Evolutionary conservation across 805 yeast genomes (phyloP).

Genomic region (Candida tammaniensis): DNA sequence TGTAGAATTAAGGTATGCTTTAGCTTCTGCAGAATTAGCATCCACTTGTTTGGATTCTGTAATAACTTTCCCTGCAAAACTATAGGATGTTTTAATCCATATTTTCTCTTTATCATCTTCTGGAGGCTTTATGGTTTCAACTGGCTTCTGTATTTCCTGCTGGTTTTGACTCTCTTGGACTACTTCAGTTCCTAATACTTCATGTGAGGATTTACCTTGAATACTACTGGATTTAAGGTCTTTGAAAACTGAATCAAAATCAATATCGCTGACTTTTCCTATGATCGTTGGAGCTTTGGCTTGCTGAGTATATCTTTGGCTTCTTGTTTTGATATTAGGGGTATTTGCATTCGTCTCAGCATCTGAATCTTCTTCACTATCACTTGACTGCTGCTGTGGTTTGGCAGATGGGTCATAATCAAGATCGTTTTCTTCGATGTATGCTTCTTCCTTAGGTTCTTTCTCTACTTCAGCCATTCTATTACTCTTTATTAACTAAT

Average conservation of each 20-base stretch:
- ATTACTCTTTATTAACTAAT: too few species aligned
- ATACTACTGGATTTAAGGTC: constrained; percentile 16
- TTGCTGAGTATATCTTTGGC: constrained; percentile 50
- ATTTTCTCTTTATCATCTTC: constrained; percentile 48
- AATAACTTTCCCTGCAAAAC: constrained; percentile 83
- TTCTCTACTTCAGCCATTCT: too few species aligned
- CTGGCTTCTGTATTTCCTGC: not conserved
- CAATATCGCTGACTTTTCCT: constrained; percentile 17
- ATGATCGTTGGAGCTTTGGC: constrained; percentile 1
- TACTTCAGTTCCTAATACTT: constrained; percentile 5
- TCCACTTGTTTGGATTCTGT: constrained; percentile 79
- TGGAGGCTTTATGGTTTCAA: constrained; percentile 2
- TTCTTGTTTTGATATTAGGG: too few species aligned
- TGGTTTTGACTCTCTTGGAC: constrained; percentile 1
- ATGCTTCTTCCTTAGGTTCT: constrained; percentile 17
- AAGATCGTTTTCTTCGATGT: constrained; percentile 30
- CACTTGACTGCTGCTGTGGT: constrained; percentile 25
- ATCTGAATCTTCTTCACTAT: constrained; percentile 34
- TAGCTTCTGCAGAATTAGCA: constrained; percentile 79
- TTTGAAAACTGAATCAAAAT: constrained; percentile 32
- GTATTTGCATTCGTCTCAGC: too few species aligned
- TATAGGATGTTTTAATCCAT: constrained; percentile 72
- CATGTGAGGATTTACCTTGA: constrained; percentile 11
- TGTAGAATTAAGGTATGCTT: constrained; percentile 66
- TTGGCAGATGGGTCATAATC: constrained; percentile 29